Conservation (phyloP, 2,329 filamentous ascomycete genomes). For the Beauveria sp. region DNA sequence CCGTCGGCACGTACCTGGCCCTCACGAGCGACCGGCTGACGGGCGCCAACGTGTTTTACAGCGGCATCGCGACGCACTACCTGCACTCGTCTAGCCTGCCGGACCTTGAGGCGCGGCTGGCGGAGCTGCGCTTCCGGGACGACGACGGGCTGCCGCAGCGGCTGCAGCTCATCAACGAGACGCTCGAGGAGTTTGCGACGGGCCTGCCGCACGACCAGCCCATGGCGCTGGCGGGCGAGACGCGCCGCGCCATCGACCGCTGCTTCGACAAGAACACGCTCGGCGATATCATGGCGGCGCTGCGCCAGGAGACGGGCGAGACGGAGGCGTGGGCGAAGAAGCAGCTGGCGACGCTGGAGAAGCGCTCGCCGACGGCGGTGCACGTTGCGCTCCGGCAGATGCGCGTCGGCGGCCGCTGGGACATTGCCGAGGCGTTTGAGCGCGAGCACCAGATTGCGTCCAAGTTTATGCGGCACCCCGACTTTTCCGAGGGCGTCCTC, state of each 20-base stretch:
- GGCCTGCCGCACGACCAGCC: slow-evolving; percentile 71
- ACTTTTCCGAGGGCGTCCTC: slow-evolving; percentile 89
- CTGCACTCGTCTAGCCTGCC: slow-evolving; percentile 83
- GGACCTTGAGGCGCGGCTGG: slow-evolving; percentile 73
- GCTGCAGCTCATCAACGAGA: slow-evolving; percentile 68
- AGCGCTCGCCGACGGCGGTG: slow-evolving; percentile 79
- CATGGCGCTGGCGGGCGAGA: slow-evolving; percentile 57
- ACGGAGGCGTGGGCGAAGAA: slow-evolving; percentile 68
- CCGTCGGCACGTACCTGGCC: slow-evolving; percentile 84
- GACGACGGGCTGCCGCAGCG: slow-evolving; percentile 56
- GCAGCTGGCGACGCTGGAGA: slow-evolving; percentile 65
- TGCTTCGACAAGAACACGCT: slow-evolving; percentile 66
- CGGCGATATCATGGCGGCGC: slow-evolving; percentile 60
- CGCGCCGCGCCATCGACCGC: slow-evolving; percentile 77
- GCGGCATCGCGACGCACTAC: slow-evolving; percentile 92
- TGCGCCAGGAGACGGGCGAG: slow-evolving; percentile 45
- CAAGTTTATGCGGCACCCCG: slow-evolving; percentile 82
- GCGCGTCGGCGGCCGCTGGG: slow-evolving; percentile 67
- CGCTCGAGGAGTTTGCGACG: slow-evolving; percentile 86
- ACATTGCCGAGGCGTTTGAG: slow-evolving; percentile 76
- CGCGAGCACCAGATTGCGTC: slow-evolving; percentile 78
- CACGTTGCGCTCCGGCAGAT: slow-evolving; percentile 81
- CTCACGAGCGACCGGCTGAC: slow-evolving; percentile 78
- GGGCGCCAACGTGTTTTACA: slow-evolving; percentile 81
- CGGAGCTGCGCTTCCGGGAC: slow-evolving; percentile 84